Base-by-base conservation (phyloP, 768 basidiomycete species). In the Melanogaster broomeanus region DNA sequence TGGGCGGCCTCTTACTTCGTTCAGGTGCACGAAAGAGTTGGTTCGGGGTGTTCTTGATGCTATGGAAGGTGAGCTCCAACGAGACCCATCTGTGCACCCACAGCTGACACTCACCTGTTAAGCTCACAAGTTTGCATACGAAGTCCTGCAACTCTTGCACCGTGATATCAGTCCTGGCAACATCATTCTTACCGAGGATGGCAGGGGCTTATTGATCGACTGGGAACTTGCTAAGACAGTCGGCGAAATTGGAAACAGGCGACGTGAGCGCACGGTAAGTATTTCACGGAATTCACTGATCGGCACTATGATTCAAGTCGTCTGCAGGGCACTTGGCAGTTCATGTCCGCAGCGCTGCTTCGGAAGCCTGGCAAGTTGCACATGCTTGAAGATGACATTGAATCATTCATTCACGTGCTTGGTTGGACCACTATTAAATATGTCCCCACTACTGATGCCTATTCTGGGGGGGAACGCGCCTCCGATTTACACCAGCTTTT, bases 311-410 rank as follows among this genome's bases (percentile, higher is more conserved):
- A 33, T 40, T 18, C 9, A 24, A 16, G n/a, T 7, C 40, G 27
- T 10, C 12, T 42, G 10, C 22, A 70, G 66, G 67, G 70, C 1
- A 71, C 69, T 13, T 69, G 69, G 66, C 57, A 60, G 28, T 69
- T 68, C 44, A 67, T 69, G 57, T 67, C 70, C 1, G 42, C 48
- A 4, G 35, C 22, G 3, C 42, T 70, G 10, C 57, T 68, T 21
- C 11, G 21, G n/a, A 19, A 55, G 15, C 30, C 54, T 12, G 28
- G 12, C 10, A 61, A 62, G 25, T 15, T 42, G 7, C 68, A 68
- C 37, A 38, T 25, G 0, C 52, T 66, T 34, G 52, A 58, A 34
- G 66, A 70, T 41, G 67, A 70, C 48, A 33, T 70, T 11, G 65
- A 70, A 48, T 71, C 69, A 2, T 66, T 70, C 48, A 15, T 55